Evolutionary conservation across 2,329 filamentous ascomycete genomes (phyloP).

Genomic region (Beauveria sp.): DNA sequence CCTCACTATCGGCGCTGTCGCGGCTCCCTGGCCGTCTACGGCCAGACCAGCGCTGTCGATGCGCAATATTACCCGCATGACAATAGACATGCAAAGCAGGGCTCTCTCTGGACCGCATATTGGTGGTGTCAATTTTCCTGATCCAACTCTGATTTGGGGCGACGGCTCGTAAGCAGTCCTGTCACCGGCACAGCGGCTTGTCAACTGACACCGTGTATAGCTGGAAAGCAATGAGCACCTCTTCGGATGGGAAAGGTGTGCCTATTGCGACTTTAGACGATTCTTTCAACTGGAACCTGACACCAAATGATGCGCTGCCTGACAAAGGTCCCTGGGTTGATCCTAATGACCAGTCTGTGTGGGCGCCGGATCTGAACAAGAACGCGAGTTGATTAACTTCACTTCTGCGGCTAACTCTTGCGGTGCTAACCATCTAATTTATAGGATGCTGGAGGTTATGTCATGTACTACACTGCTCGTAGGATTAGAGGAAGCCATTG

Average conservation of each 20-base stretch:
- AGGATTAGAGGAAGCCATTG: conserved; percentile 6
- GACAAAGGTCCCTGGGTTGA: conserved; percentile 9
- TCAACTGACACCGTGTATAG: background rate
- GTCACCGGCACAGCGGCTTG: too few relatives aligned
- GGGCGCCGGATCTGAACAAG: conserved; percentile 11
- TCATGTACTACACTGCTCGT: conserved; percentile 10
- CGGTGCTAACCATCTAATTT: background rate
- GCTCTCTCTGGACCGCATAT: conserved; percentile 5
- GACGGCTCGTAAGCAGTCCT: conserved; percentile 8
- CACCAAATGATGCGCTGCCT: background rate
- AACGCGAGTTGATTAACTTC: background rate
- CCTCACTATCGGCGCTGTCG: background rate
- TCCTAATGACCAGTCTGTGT: conserved; percentile 5
- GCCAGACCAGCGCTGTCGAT: background rate
- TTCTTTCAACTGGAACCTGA: background rate
- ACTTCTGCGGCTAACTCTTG: background rate
- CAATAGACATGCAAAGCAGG: background rate
- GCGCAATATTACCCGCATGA: conserved; percentile 7
- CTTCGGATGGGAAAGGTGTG: conserved; percentile 1
- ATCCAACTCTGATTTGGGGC: conserved; percentile 7
- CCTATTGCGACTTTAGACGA: conserved; percentile 7
- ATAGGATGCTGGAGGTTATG: conserved; percentile 4
- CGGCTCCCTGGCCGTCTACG: background rate
- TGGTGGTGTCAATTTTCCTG: conserved; percentile 5
- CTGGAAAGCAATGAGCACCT: conserved; percentile 12